Conservation (phyloP, 805 yeast genomes). For the Saccharomycopsis sp. region DNA sequence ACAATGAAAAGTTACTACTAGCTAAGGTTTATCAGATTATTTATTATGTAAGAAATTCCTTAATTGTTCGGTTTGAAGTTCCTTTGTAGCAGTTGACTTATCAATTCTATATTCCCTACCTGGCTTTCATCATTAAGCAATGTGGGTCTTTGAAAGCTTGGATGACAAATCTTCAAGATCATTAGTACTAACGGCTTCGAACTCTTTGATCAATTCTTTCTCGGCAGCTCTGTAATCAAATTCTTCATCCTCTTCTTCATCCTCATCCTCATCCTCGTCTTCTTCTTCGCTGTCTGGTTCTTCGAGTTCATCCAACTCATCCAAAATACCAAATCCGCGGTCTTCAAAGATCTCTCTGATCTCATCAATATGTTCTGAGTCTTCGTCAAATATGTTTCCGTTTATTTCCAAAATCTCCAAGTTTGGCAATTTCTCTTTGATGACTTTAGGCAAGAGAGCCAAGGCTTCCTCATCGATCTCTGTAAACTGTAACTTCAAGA, state of each 20-base stretch:
- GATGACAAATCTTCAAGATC: conserved; percentile 47
- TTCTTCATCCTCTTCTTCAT: conserved; percentile 32
- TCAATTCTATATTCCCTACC: too few species aligned
- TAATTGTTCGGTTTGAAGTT: too few species aligned
- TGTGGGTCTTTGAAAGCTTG: conserved; percentile 49
- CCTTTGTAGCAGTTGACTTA: too few species aligned
- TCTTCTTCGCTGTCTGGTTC: conserved; percentile 59
- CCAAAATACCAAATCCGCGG: conserved; percentile 76
- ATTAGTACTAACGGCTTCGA: conserved; percentile 37
- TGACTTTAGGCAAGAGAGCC: conserved; percentile 47
- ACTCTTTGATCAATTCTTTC: conserved; percentile 35
- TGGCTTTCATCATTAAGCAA: conserved; percentile 26
- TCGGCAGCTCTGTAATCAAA: conserved; percentile 38
- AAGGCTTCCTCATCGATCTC: conserved; percentile 70
- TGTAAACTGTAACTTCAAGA: conserved; percentile 76
- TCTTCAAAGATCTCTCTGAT: conserved; percentile 58
- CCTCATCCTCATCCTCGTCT: conserved; percentile 40
- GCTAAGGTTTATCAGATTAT: background rate
- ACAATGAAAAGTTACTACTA: too few species aligned
- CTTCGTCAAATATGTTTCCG: conserved; percentile 92
- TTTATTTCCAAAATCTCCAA: conserved; percentile 73
- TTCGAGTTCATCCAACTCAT: conserved; percentile 92
- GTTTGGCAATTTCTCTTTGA: conserved; percentile 49
- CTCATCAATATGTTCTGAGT: conserved; percentile 57
- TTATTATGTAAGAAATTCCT: background rate